Base-by-base conservation (phyloP, 2,329 filamentous ascomycete genomes). In the Paradendryphiella salina region DNA sequence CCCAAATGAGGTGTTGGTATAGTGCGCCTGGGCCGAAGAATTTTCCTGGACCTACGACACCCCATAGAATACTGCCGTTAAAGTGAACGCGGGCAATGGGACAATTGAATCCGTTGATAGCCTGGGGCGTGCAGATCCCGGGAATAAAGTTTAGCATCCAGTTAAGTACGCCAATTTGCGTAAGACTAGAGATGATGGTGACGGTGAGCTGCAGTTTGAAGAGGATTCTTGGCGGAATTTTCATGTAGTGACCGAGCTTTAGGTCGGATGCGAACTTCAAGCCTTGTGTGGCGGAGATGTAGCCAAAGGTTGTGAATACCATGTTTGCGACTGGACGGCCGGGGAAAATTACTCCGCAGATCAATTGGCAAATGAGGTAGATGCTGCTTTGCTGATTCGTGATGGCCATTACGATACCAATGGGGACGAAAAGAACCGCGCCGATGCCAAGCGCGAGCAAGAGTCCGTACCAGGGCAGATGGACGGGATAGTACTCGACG, bases 251-350 rank as follows among this genome's bases (percentile, higher is more conserved):
- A 10, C 88, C 90, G 0, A 96, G 82, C 73, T 96, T 96, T 42
- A 96, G 80, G 70, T 96, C 90, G 2, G 88, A 86, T 1, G 89
- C 87, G 68, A 95, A 96, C 68, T 95, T 94, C 71, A 95, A 87
- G 21, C 90, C 90, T 75, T 96, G 90, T 0, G 89, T 88, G 0
- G 88, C 92, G 4, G 88, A 91, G 66, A 94, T 94, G 52, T 94
- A 95, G 55, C 89, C 90, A 69, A 94, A 96, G 0, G 89, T 94
- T 39, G 93, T 89, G 64, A 95, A 96, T 29, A 95, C 89, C 90
- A 95, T 95, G 72, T 95, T 94, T 42, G 90, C 90, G 9, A 95
- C 89, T 1, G 90, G 90, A 1, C 88, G 86, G 21, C 90, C 90
- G 0, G 90, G 90, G 69, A 95, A 95, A 13, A 90, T 79, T 42